phyloP scores from a whole-genome alignment of 148 eudicot species.

The Rhododendron kiyosumense region DNA sequence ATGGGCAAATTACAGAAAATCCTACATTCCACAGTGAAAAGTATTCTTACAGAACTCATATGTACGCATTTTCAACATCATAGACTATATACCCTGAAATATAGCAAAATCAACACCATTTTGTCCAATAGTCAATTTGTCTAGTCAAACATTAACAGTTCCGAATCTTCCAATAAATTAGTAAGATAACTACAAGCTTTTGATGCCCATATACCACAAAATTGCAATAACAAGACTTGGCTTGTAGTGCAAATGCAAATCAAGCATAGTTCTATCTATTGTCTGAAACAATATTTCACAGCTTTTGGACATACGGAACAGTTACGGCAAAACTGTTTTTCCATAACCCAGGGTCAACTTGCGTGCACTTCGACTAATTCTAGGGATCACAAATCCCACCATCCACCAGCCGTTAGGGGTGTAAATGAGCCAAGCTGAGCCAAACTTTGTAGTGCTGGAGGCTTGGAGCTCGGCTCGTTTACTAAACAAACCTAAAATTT shows the following conservation, averaged over 20 bases:
- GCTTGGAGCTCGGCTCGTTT: not conserved
- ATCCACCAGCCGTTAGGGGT: not conserved
- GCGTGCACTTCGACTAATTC: not conserved
- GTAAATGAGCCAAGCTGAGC: not conserved
- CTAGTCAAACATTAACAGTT: not conserved
- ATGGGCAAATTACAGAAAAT: not conserved
- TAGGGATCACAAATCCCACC: not conserved
- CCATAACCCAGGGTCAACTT: not conserved
- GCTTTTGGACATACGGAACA: not conserved
- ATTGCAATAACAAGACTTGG: conserved; percentile 1
- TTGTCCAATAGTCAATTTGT: not conserved
- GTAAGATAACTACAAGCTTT: not conserved
- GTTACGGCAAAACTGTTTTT: not conserved
- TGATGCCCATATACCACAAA: not conserved
- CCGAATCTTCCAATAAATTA: not conserved
- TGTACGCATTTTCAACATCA: not conserved
- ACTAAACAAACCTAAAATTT: not conserved
- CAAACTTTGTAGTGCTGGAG: not conserved
- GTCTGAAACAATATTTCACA: not conserved
- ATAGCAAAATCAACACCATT: not conserved
- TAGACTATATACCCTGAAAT: not conserved
- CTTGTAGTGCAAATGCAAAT: not conserved
- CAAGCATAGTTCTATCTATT: not conserved
- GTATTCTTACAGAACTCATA: not conserved
- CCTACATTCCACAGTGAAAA: not conserved